Conservation (phyloP, 148 eudicot genomes). For the Persicaria tinctoria region DNA sequence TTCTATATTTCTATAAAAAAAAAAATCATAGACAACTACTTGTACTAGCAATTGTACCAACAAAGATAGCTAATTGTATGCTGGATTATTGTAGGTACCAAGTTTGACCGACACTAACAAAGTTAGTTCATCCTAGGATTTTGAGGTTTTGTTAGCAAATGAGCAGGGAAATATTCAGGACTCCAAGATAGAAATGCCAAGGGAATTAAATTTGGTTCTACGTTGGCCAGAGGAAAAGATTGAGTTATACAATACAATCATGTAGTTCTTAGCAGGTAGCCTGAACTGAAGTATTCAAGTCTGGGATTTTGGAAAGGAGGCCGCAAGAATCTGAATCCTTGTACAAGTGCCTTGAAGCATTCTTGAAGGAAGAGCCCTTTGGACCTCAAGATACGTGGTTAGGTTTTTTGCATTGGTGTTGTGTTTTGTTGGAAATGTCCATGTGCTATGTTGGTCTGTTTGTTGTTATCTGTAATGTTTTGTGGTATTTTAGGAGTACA, state of each 20-base stretch:
- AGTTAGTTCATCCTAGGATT: slow-evolving; percentile 24
- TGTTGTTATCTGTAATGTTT: neutral
- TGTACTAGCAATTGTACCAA: no score
- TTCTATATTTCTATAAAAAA: no score
- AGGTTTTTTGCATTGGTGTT: slow-evolving; percentile 24
- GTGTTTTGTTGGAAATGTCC: neutral
- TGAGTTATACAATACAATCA: slow-evolving; percentile 51
- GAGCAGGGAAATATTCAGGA: slow-evolving; percentile 53
- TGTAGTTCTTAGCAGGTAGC: slow-evolving; percentile 45
- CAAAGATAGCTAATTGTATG: no score
- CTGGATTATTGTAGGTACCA: no score
- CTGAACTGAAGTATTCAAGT: slow-evolving; percentile 56
- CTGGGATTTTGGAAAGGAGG: slow-evolving; percentile 54
- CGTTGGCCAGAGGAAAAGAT: slow-evolving; percentile 68
- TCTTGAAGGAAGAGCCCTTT: slow-evolving; percentile 93
- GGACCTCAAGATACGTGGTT: slow-evolving; percentile 99
- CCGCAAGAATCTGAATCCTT: slow-evolving; percentile 78
- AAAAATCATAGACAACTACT: no score
- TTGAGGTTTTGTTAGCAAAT: slow-evolving; percentile 60
- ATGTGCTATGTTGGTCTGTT: no score
- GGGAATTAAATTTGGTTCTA: slow-evolving; percentile 50
- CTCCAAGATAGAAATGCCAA: slow-evolving; percentile 37
- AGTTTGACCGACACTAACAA: slow-evolving; percentile 27
- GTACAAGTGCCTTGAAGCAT: slow-evolving; percentile 87
- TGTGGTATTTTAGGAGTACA: no score